Evolutionary conservation across 2,329 filamentous ascomycete genomes (phyloP).

Genomic region (Colletotrichum limetticola): DNA sequence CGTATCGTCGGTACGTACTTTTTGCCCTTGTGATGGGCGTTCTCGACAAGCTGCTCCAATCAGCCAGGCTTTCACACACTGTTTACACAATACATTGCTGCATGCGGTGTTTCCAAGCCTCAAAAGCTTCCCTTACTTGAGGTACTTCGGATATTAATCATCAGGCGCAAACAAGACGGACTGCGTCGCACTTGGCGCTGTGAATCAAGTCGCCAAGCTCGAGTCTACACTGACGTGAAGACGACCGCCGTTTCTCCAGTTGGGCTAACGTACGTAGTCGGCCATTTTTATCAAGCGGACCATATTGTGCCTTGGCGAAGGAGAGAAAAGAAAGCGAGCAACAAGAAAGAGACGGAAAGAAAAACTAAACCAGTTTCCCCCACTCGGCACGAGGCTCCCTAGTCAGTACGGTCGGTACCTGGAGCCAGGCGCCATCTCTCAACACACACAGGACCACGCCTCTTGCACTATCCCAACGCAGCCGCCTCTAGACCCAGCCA

Average conservation of each 20-base stretch:
- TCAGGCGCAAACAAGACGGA: not conserved
- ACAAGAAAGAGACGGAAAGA: not conserved
- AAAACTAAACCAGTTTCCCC: not conserved
- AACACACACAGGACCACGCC: not conserved
- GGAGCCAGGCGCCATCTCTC: slow-evolving; percentile 5
- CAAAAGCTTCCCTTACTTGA: not conserved
- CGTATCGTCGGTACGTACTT: slow-evolving; percentile 3
- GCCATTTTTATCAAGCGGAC: not conserved
- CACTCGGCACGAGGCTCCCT: slow-evolving; percentile 33
- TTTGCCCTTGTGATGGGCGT: not conserved
- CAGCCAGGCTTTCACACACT: not conserved
- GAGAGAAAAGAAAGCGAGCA: not conserved
- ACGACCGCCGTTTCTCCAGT: not conserved
- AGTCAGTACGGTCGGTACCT: slow-evolving; percentile 17
- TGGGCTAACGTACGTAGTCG: not conserved
- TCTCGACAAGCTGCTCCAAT: not conserved
- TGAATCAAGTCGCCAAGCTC: not conserved
- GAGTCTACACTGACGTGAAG: not conserved
- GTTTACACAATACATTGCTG: too few species aligned
- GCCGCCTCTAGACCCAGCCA: slow-evolving; percentile 11
- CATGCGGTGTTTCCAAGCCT: not conserved
- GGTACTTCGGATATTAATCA: not conserved
- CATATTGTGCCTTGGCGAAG: not conserved
- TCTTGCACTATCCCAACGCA: not conserved
- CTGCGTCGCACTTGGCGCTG: not conserved